Conservation (phyloP, 192 early-diverging fungal species). For the Backusella morwellensis region DNA sequence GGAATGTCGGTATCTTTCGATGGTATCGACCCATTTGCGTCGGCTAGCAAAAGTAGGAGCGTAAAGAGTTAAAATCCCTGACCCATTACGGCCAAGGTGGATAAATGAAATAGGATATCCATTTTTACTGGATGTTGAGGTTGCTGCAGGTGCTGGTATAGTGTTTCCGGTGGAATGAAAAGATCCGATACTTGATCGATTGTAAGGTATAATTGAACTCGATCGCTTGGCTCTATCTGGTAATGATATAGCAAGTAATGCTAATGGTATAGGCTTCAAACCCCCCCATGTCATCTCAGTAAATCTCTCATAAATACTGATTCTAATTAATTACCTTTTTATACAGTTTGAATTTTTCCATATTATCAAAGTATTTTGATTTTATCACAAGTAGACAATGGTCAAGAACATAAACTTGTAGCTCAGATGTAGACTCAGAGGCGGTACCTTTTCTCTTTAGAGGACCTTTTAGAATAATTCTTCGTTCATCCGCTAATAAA, state of each 20-base stretch:
- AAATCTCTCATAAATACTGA: background rate
- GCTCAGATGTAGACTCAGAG: slow-evolving; percentile 54
- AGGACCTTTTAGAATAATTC: slow-evolving; percentile 77
- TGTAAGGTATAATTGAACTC: slow-evolving; percentile 31
- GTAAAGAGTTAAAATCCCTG: slow-evolving; percentile 61
- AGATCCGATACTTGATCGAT: slow-evolving; percentile 11
- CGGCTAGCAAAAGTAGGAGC: slow-evolving; percentile 71
- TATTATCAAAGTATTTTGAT: slow-evolving; percentile 56
- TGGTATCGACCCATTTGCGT: slow-evolving; percentile 81
- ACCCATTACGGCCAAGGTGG: slow-evolving; percentile 69
- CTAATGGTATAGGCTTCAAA: slow-evolving; percentile 79
- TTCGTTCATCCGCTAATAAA: slow-evolving; percentile 65
- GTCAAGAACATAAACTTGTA: slow-evolving; percentile 85
- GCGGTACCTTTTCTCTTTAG: slow-evolving; percentile 52
- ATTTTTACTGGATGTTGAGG: slow-evolving; percentile 48
- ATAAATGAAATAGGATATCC: slow-evolving; percentile 73
- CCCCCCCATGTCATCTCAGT: slow-evolving; percentile 9
- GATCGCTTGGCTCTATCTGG: slow-evolving; percentile 33
- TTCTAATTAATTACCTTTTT: slow-evolving; percentile 35
- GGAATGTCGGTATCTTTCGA: slow-evolving; percentile 59
- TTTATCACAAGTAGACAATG: slow-evolving; percentile 80
- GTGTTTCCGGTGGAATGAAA: slow-evolving; percentile 21
- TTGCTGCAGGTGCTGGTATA: background rate
- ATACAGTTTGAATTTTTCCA: slow-evolving; percentile 62
- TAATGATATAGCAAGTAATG: slow-evolving; percentile 59